Base-by-base conservation (phyloP, 2,329 filamentous ascomycete species). In the Alternaria consortialis region DNA sequence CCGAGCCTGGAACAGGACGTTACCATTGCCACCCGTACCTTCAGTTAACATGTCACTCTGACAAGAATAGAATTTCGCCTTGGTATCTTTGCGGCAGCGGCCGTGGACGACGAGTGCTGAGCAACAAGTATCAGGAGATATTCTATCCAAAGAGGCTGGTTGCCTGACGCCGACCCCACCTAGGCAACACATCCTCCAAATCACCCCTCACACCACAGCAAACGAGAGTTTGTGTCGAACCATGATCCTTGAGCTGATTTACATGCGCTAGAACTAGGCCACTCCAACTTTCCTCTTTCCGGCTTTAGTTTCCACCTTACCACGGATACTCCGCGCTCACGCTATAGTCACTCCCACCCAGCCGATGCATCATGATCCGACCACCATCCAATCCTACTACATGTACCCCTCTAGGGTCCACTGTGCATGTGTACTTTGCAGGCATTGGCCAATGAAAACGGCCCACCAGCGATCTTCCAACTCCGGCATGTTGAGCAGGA, bases 361-460 rank as follows among this genome's bases (percentile, higher is more conserved):
- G 61, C 72, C 72, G 73, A 73, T 60, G 64, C 70, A 71, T 64
- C 71, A 71, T 74, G 67, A 75, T 77, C 73, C 72, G 73, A 74
- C 66, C 61, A 34, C 59, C 65, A 60, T 58, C 63, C 62, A 58
- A 63, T 60, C 36, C 63, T 62, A 47, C 50, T 37, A 31, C 39
- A 37, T 52, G 56, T 67, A 67, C 68, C 70, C 72, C 71, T 74
- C 69, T 58, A 57, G 44, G 56, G 50, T 58, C 66, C 64, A 71
- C 67, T 58, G 53, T 40, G 57, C 51, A 61, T 51, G 39, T 63
- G 40, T 60, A 53, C 31, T 39, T 51, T 39, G 32, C 17, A 39
- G 37, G 59, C 52, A 59, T 59, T 63, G 54, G 52, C 64, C 65
- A 66, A 63, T 66, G 53, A 39, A 15, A 4, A 34, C 13, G 43